Base-by-base conservation (phyloP, 306 rosid species). In the Malus sylvestris region DNA sequence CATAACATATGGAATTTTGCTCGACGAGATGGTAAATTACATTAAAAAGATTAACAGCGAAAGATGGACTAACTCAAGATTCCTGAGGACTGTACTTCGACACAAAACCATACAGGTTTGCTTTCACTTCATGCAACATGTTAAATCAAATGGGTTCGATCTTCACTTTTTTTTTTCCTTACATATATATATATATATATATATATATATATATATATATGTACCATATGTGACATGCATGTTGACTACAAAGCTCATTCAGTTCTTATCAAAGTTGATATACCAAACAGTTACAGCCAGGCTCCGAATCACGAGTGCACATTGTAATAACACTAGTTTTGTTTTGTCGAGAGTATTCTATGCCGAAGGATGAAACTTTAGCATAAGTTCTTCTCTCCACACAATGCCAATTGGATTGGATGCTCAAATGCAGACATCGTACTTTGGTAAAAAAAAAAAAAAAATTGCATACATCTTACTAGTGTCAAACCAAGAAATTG, bases 61-160 rank as follows among this genome's bases (percentile, higher is more conserved):
- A 9, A 85, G 82, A 59, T 86, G 87, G 69, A 44, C 68, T 65
- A 40, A 76, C 16, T 61, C 70, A 6, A 29, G 32, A 33, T 42
- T 85, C 63, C 63, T 87, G 25, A 83, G 72, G 33, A 82, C 22
- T 74, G 16, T 82, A 12, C 80, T 93, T 33, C 85, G 80, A 4
- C 72, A 79, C 45, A 90, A 68, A 74, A 62, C 83, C 60, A 62
- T 78, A 40, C 96, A 88, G 96, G 96, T 91, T 74, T 35, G 67
- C 8, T 45, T 66, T 11, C 19, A 19, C 51, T 52, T 23, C 66
- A 22, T 7, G 9, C 68, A 40, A 23, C 22, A 60, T 14, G 29
- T 11, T 11, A n/a, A 13, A 35, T 23, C 11, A n/a, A 19, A 18
- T 8, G 19, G 52, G 52, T 46, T 46, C 52, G 19, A 46, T 46